Base-by-base conservation (phyloP, 345 rosid species). In the Camelina hispida region DNA sequence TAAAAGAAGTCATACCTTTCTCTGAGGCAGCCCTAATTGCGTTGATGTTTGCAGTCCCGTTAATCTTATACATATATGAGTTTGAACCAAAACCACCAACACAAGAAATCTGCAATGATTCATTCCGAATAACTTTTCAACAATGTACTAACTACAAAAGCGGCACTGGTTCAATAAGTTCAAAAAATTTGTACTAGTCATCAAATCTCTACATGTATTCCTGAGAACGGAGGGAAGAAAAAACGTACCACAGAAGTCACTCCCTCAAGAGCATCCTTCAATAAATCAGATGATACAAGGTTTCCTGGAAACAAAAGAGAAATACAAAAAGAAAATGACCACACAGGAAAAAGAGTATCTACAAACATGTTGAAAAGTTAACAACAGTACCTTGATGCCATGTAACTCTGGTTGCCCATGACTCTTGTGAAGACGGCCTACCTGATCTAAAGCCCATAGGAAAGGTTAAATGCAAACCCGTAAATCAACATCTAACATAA, bases 1-100 rank as follows among this genome's bases (percentile, higher is more conserved):
- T 9, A 43, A 44, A 30, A 54, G 6, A 5, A 38, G 16, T 5
- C 34, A 0, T 80, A 93, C 98, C 99, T 83, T 89, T 81, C 66
- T 93, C 98, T 16, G 90, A 76, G 76, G 99, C 99, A 75, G 87
- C 95, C 83, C 93, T 85, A 77, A 96, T 85, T 37, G 98, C 98
- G 79, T 90, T 89, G 72, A 93, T 87, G 82, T 96, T 92, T 59
- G 98, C 96, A 62, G 99, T 89, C 28, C 99, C 99, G 4, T 96
- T 96, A 72, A 89, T 88, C 84, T 96, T 93, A 75, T 96, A 91
- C 99, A 96, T 96, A 54, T 89, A 78, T 54, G 98, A 84, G 76
- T 91, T 86, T 43, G 98, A 90, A 72, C 99, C 99, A 81, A 96
- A 96, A 57, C 98, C 97, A 35, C 99, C 98, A 63, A 91, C 88